Base-by-base conservation (phyloP, 345 rosid genomes). In the Rhizophora mangle region DNA sequence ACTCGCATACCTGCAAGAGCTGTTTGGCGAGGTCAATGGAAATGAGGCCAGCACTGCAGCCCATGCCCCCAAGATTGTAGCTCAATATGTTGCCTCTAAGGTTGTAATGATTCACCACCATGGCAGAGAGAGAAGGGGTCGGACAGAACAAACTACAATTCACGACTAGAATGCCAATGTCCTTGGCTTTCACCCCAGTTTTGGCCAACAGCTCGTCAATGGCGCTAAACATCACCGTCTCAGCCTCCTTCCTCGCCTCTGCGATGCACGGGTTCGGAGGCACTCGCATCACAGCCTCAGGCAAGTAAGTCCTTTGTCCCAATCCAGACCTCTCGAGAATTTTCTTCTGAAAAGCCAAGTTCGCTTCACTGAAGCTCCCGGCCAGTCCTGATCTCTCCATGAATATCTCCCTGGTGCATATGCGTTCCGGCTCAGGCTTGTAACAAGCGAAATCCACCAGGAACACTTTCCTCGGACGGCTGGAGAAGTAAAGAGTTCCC, bases 291-390 rank as follows among this genome's bases (percentile, higher is more conserved):
- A 80, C 83, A n/a, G 85, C 93, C 37, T 89, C 88, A 9, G 98
- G 96, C 29, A 81, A 80, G 78, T 89, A 92, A 0, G 98, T 92
- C 19, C 78, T 79, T 57, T 92, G 89, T 8, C 98, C 98, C 1
- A 88, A 68, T 52, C 98, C 96, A 0, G 98, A 90, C 65, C 92
- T 82, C 77, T 88, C 92, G 5, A 92, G 62, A 26, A 92, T 90
- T 86, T 92, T 92, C 86, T 82, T 84, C 71, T 92, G 98, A 67
- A 92, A 88, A 4, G 82, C 86, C 3, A 92, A 72, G 70, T 87
- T 92, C 61, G 85, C 94, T 16, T 80, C 85, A 0, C 85, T 82
- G 79, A 89, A 92, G 49, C 60, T 64, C 24, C 82, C 88, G 0
- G 78, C 80, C 11, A 36, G 11, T 0, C 2, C 60, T 54, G 89